A percentile compares a stretch with the other conserved stretches of the same genome.
These are phyloP conservation scores for Diplodia scrobiculata DNA, from an alignment of 2,329 filamentous ascomycete species.

Conservation along the genomic window DNA sequence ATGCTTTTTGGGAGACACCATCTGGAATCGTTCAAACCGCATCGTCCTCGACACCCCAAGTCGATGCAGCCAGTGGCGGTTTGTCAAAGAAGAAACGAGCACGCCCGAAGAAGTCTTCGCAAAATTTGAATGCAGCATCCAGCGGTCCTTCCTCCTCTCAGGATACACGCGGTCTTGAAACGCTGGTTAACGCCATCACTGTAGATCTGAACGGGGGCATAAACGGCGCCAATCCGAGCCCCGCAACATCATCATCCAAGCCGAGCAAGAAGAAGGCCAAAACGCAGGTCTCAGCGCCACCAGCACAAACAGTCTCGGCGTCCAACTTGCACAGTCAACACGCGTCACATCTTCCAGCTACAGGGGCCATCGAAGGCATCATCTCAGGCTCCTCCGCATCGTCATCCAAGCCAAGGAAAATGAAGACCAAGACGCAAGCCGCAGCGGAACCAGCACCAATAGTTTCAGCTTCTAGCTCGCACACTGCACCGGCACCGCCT, in stretches of 20 bases:
- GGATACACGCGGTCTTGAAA: constrained; percentile 2
- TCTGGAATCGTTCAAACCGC: background rate
- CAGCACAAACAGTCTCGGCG: background rate
- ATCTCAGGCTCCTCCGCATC: background rate
- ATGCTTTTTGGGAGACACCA: background rate
- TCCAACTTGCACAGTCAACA: background rate
- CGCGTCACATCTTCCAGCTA: background rate
- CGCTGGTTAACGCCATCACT: constrained; percentile 3
- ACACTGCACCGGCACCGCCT: background rate
- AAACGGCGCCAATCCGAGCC: background rate
- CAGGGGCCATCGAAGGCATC: background rate
- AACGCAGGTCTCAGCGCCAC: background rate
- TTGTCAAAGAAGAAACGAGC: background rate
- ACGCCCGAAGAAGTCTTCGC: background rate
- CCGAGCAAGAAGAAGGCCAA: background rate
- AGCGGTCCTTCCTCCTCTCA: constrained; percentile 4
- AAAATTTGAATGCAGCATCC: background rate
- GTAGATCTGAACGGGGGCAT: background rate
- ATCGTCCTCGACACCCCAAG: background rate
- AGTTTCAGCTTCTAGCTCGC: background rate
- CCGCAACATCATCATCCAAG: background rate
- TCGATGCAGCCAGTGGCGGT: background rate
- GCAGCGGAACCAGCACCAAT: background rate
- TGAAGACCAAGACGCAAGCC: background rate
- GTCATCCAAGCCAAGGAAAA: background rate